Evolutionary conservation across 2,329 filamentous ascomycete genomes (phyloP), one percentile per base, ranked within the genome.

Genomic region (Lachnellula suecica): DNA sequence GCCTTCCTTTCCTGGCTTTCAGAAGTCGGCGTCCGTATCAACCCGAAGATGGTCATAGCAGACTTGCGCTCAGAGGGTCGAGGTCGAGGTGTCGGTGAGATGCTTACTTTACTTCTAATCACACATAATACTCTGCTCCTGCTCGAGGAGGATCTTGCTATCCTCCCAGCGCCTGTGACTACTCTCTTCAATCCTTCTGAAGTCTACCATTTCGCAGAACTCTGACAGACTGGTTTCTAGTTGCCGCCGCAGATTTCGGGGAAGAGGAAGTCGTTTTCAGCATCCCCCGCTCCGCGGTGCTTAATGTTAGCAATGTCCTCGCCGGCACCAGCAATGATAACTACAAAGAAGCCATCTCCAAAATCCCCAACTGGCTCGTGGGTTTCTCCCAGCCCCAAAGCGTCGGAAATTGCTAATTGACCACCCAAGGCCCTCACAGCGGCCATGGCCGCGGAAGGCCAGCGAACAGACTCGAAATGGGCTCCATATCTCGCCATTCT

Each of bases 261-360:
- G 78, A 82, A 67, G 82, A 85, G 59, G 83, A 86, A 69, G 74
- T 84, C 51, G 74, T 88, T 50, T 88, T 88, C 72, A 78, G 76
- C 49, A 79, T 88, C 56, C 83, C 84, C 38, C 81, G 82, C 56
- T 71, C 74, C 40, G 70, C 78, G 19, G 76, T 87, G 44, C 76
- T 89, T 53, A 83, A 79, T 51, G 75, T 79, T 46, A 75, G 82
- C 64, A 87, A 81, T 62, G 84, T 82, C 15, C 29, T 73, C 71
- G 50, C 70, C 83, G 48, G 75, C 74, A 45, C 70, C 60, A 62
- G 69, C 68, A 65, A 72, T 22, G 25, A 23, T 9, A 25, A 50
- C 29, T 22, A 41, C 15, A 58, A 47, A 9, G 66, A 73, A 38
- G 65, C 72, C 46, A 58, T 78, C 19, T 44, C 71, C 24, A 63